Evolutionary conservation across 73 alveolate species (phyloP), one percentile per base, ranked within the genome.

Genomic region (Paraurostyla sp.): DNA sequence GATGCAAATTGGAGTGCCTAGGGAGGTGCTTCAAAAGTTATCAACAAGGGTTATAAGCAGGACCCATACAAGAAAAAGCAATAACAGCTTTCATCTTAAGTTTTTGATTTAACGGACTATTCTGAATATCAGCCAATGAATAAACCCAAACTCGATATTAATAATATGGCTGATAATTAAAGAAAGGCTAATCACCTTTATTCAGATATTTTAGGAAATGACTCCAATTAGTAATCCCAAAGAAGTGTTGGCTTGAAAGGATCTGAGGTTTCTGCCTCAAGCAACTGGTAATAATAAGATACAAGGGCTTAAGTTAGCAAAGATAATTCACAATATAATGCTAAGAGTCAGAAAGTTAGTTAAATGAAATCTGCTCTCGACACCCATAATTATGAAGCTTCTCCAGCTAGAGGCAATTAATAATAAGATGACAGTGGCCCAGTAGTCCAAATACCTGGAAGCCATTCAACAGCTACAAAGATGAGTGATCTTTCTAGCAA

Each of bases 1-100:
- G 87, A 69, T 40, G 85, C 92, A 15, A 49, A 42, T 30, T 78
- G 94, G 90, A 87, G 58, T n/a, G 85, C 71, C 25, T 68, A 65
- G 27, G 51, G 58, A 0, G 86, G 80, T 0, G 30, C 71, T 20
- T 88, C 58, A 35, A 78, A 76, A 41, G 30, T 58, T n/a, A 48
- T 83, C 23, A 87, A 87, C 40, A 71, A 51, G 35, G 80, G 41
- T 20, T 33, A 76, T 36, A 84, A 58, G 36, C 42, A 36, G 20
- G 86, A 78, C 43, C 59, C 94, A n/a, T 87, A 52, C 76, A 83
- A 78, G 36, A 87, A 73, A 54, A 50, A 87, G 52, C 59, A 65
- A 18, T 42, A 51, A n/a, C 89, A 87, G 62, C 78, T 87, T n/a
- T 76, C 85, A 13, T 87, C 94, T 38, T 27, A 43, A 32, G 87